phyloP scores from a whole-genome alignment of 371 early-diverging fungal genomes.

The Mucor piriformis region DNA sequence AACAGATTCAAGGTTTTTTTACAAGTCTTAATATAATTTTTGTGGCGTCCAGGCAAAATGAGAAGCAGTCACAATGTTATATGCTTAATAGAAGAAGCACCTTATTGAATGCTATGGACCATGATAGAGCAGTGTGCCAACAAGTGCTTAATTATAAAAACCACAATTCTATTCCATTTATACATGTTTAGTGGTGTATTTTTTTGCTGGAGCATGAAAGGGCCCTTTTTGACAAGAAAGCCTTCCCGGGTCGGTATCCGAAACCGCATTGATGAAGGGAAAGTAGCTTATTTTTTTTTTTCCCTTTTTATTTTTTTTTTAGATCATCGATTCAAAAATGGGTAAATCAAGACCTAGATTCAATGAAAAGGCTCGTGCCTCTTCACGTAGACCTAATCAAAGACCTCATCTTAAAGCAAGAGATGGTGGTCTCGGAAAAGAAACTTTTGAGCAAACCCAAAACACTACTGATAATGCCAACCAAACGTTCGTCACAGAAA shows the following conservation, averaged over 20 bases:
- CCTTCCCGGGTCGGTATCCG: no score
- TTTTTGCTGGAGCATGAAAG: no score
- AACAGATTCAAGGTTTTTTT: background rate
- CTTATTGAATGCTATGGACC: no score
- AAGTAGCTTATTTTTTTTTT: background rate
- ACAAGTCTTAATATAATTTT: background rate
- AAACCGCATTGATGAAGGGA: background rate
- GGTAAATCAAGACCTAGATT: slow-evolving; percentile 64
- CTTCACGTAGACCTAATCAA: slow-evolving; percentile 47
- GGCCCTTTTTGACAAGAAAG: no score
- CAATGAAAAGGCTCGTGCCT: slow-evolving; percentile 61
- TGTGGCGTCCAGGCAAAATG: slow-evolving; percentile 1
- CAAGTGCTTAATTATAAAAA: no score
- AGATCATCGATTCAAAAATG: slow-evolving; percentile 31
- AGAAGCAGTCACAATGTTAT: slow-evolving; percentile 2
- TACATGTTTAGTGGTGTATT: no score
- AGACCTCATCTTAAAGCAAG: slow-evolving; percentile 54
- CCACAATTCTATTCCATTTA: no score
- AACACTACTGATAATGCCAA: background rate
- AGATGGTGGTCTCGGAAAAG: slow-evolving; percentile 47
- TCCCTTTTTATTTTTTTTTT: background rate
- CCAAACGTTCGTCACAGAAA: background rate
- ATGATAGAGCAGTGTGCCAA: no score
- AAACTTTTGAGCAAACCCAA: slow-evolving; percentile 13
- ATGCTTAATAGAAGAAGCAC: no score